Evolutionary conservation across 2,329 filamentous ascomycete genomes (phyloP), one percentile per base, ranked within the genome.

Genomic region (Hymenoscyphus fraxineus): DNA sequence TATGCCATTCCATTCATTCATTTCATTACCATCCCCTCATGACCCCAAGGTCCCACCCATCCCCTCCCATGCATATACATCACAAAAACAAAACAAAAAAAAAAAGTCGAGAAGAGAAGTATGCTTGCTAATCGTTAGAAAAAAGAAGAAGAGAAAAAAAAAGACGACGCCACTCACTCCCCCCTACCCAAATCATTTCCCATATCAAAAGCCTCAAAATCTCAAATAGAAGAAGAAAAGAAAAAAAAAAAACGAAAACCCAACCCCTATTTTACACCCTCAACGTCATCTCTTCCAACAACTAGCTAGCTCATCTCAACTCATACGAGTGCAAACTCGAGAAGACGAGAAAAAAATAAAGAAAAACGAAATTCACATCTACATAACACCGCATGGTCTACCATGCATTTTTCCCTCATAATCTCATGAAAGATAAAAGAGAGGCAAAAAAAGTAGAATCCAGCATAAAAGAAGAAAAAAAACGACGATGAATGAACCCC

Each of bases 211-310:
- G 60, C 57, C 65, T 38, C 27, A 27, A 27, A 27, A 27, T 27
- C 60, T 63, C 59, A 55, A 63, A 59, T 55, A 10, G 13, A 59
- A 7, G 22, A 39, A 58, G 13, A 39, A 12, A 39, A 47, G 13
- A 40, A 39, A 58, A 19, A 39, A 10, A 39, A 38, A 16, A 12
- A 5, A 35, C 10, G n/a, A 58, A 7, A 35, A n/a, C 16, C 44
- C 44, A 39, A 22, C 27, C 65, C 65, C 60, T 66, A 66, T 64
- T 65, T 59, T 66, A 66, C 65, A 66, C 58, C 58, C 58, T 27
- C 65, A 44, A 63, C 59, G n/a, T 10, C 13, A 51, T 22, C 19
- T 7, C 4, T n/a, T 12, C 5, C 13, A 16, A n/a, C 31, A 19
- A 3, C 38, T 19, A 19, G 7, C 38, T 19, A n/a, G 31, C 40